Percentiles rank a stretch among this genome's conserved stretches.
These are phyloP conservation scores for Orobanche coerulescens DNA, from an alignment of 257 asterid genomes.

Conservation along the genomic window DNA sequence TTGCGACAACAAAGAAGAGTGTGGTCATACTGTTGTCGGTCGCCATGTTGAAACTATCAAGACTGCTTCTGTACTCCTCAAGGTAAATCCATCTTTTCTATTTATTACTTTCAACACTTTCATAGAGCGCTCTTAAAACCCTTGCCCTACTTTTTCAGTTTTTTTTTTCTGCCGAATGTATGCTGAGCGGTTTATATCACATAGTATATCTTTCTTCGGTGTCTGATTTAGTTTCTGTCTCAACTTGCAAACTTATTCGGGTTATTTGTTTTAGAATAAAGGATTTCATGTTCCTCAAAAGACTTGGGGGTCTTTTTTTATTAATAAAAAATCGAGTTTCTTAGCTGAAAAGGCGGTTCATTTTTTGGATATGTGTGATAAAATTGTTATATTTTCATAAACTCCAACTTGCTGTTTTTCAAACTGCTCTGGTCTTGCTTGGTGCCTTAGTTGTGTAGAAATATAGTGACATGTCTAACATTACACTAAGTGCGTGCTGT, in stretches of 20 bases:
- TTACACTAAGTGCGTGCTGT: not conserved
- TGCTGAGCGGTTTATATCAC: not conserved
- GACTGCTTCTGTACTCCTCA: constrained; percentile 24
- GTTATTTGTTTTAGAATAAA: too few species aligned
- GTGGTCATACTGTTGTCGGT: not conserved
- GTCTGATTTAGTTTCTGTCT: constrained; percentile 5
- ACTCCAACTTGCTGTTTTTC: not conserved
- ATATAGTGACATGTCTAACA: not conserved
- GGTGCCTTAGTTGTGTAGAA: not conserved
- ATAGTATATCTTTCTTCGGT: not conserved
- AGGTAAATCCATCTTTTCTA: constrained; percentile 19
- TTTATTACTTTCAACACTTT: not conserved
- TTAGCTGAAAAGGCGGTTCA: not conserved
- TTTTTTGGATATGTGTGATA: not conserved
- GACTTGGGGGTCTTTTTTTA: constrained; percentile 13
- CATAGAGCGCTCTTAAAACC: constrained; percentile 12
- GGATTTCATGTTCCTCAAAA: not conserved
- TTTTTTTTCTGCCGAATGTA: not conserved
- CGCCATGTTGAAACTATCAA: constrained; percentile 32
- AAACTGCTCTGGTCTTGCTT: not conserved
- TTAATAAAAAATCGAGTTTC: not conserved
- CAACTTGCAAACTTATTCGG: not conserved
- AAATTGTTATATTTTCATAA: too few species aligned
- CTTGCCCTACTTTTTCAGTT: not conserved
- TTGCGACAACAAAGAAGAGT: too few species aligned